Evolutionary conservation across 306 rosid species (phyloP), one percentile per base, ranked within the genome.

Genomic region (Hippophae rhamnoides): DNA sequence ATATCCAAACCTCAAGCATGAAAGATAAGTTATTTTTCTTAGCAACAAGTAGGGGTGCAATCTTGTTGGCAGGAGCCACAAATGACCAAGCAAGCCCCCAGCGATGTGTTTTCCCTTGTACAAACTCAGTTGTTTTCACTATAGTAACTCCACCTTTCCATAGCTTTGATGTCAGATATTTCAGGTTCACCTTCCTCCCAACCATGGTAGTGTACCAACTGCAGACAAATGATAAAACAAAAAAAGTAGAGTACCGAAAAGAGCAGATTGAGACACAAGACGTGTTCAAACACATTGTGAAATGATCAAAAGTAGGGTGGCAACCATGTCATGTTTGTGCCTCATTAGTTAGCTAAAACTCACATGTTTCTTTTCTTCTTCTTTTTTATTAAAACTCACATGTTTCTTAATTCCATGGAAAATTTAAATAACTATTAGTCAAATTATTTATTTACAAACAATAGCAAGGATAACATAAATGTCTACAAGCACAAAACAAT

Each of bases 41-140:
- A 7, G 80, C 81, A 60, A 76, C 63, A 43, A 75, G 78, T 56
- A 68, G 41, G 44, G 82, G 72, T 56, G 76, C 9, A 47, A 65
- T 72, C 63, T 76, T 81, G 73, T 77, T 80, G 40, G 47, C 58
- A 7, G 80, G 79, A n/a, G 96, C 77, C 60, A 81, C 70, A 81
- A 87, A 90, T 53, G 96, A 87, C 96, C 98, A 85, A 64, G 98
- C 96, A 68, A 90, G 74, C 56, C 95, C 96, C 96, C 98, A 87
- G 7, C 95, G 85, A 57, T 70, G 69, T 55, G 87, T 90, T 69
- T 81, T 79, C 45, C 96, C 95, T 74, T 90, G 98, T 65, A 81
- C 95, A 78, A 90, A 87, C 61, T 87, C 98, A 48, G 92, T 87
- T 60, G 96, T 85, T 83, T 81, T 90, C 55, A 90, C 95, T 45